Evolutionary conservation across 176 grass and related monocot species (phyloP), one percentile per base, ranked within the genome.

Genomic region (Cymbopogon citratus): DNA sequence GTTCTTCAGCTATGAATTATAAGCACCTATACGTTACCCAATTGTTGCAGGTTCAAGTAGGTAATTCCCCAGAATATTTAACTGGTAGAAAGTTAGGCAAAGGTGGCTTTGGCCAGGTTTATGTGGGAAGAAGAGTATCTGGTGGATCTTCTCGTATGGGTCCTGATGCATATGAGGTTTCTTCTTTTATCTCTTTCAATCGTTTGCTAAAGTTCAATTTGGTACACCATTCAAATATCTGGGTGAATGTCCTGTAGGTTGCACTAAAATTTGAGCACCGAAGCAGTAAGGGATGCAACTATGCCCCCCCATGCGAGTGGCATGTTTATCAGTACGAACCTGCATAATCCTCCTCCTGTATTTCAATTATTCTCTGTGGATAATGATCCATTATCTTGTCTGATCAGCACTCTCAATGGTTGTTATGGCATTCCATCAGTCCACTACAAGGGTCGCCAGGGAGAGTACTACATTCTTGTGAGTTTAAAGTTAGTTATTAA

Each of bases 61-160:
- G 94, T 63, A 89, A 91, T 51, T 97, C 94, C 39, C 94, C 94
- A 82, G 78, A 87, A 52, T 97, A 93, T 87, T 75, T 91, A 66
- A 90, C 87, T 75, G 91, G 91, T 69, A 89, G 87, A 64, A 97
- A 97, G 81, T 86, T 97, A 73, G 94, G 94, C 74, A 93, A 97
- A 91, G 94, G 94, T 87, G 94, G 94, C 71, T 97, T 97, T 85
- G 94, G 94, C 68, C 94, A 97, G 89, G 94, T 97, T 61, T 97
- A 91, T 84, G 91, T 97, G 77, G 94, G 94, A 48, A 87, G 87
- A 83, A 93, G 94, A 87, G 76, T 93, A 83, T 89, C 94, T 79
- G 94, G 91, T 67, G 94, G 91, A 75, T 74, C 78, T 74, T 85
- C 86, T 70, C 78, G 79, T 69, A 86, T 83, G 61, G 91, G 94